Percentiles rank a stretch among this genome's conserved stretches.
phyloP scores from a whole-genome alignment of 768 basidiomycete genomes.

The Tulasnella sp. region DNA sequence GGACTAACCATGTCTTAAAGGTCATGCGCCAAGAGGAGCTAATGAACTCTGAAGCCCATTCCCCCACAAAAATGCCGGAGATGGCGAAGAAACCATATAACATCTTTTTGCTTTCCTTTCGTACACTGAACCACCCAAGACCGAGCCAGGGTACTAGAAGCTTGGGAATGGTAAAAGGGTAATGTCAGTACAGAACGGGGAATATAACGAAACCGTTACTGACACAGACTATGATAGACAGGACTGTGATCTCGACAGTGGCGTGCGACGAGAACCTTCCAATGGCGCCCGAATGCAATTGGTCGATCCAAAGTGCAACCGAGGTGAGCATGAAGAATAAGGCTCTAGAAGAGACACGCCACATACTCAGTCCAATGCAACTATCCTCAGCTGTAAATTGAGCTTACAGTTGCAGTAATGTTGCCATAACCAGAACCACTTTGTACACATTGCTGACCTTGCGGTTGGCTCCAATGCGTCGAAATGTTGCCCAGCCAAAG shows the following conservation, averaged over 20 bases:
- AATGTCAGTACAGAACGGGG: slow-evolving; percentile 1
- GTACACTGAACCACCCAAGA: slow-evolving; percentile 68
- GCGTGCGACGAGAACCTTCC: slow-evolving; percentile 42
- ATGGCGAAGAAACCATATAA: slow-evolving; percentile 56
- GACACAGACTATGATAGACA: slow-evolving; percentile 35
- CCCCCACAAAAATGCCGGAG: slow-evolving; percentile 50
- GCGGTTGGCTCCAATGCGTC: slow-evolving; percentile 67
- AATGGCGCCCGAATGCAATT: slow-evolving; percentile 55
- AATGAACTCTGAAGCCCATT: slow-evolving; percentile 65
- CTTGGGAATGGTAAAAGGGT: slow-evolving; percentile 28
- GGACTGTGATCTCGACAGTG: slow-evolving; percentile 43
- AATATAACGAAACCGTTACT: not conserved
- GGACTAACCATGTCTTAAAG: slow-evolving; percentile 48
- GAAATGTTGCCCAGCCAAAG: slow-evolving; percentile 85
- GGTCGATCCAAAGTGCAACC: slow-evolving; percentile 68
- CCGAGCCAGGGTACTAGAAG: slow-evolving; percentile 61
- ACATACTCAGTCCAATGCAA: not conserved
- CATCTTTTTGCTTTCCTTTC: slow-evolving; percentile 47
- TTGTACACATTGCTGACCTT: slow-evolving; percentile 68
- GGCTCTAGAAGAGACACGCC: slow-evolving; percentile 38
- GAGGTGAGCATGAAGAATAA: slow-evolving; percentile 66
- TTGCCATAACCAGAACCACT: slow-evolving; percentile 14
- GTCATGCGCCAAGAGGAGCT: slow-evolving; percentile 60
- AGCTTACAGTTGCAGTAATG: slow-evolving; percentile 11
- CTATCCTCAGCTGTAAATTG: not conserved